phyloP scores from a whole-genome alignment of 495 filamentous ascomycete species.

The Endocarpon pusillum region DNA sequence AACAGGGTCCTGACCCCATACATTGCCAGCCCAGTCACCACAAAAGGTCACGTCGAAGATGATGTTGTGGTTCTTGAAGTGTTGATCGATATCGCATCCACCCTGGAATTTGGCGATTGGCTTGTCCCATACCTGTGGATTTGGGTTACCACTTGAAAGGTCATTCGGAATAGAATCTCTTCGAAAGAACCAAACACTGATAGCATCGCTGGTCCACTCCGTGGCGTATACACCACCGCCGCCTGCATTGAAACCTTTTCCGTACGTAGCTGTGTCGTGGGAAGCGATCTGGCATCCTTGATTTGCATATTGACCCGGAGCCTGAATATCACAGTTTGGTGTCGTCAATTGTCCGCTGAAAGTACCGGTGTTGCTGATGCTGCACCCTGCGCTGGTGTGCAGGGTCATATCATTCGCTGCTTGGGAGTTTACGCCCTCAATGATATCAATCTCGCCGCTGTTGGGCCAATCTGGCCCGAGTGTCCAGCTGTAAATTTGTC shows the following conservation, averaged over 20 bases:
- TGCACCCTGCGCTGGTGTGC: conserved; percentile 45
- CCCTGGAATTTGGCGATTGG: conserved; percentile 42
- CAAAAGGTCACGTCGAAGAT: conserved; percentile 55
- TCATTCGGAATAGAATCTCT: conserved; percentile 32
- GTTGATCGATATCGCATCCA: conserved; percentile 38
- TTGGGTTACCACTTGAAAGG: conserved; percentile 29
- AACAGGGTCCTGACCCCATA: conserved; percentile 17
- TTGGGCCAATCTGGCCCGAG: conserved; percentile 44
- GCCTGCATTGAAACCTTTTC: conserved; percentile 35
- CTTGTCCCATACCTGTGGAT: conserved; percentile 41
- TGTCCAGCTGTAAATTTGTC: conserved; percentile 23
- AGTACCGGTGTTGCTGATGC: conserved; percentile 28
- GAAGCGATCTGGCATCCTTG: conserved; percentile 34
- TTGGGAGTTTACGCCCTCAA: conserved; percentile 48
- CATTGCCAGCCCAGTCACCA: conserved; percentile 41
- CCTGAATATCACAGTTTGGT: conserved; percentile 35
- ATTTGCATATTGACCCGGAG: conserved; percentile 27
- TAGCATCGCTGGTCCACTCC: conserved; percentile 42
- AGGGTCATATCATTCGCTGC: conserved; percentile 44
- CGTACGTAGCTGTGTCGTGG: conserved; percentile 26
- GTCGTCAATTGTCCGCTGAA: conserved; percentile 21
- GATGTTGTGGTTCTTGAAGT: conserved; percentile 48
- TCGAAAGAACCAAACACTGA: conserved; percentile 45
- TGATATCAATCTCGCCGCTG: conserved; percentile 58
- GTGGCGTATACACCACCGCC: conserved; percentile 46